Evolutionary conservation across 768 basidiomycete species (phyloP), one percentile per base, ranked within the genome.

Genomic region (Mycena metata): DNA sequence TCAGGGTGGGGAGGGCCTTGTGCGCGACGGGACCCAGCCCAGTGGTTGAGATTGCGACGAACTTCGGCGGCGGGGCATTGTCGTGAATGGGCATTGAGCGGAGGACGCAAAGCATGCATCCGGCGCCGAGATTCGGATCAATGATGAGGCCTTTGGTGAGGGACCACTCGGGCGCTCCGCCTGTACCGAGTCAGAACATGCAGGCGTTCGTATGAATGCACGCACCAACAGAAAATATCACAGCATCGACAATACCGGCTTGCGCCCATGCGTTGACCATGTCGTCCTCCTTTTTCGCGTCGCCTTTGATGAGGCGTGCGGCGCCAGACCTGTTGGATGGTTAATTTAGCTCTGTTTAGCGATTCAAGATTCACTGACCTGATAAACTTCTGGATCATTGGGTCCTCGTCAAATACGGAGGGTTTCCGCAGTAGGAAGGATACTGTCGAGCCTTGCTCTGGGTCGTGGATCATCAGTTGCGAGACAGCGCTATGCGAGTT

Each of bases 101-200:
- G 50, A 93, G 79, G 43, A 83, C 78, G 75, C 89, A 91, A 58
- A 90, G 71, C 24, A 92, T 72, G 46, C 81, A 83, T 67, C 83
- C 82, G 0, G 90, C 88, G 73, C 88, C 88, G 67, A 93, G 85
- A 77, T 91, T 85, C 11, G 35, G 89, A 6, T 76, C 76, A 52
- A 89, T 74, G 10, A 85, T 68, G 70, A 85, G 65, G 30, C 90
- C 91, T 73, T 86, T 85, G 5, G 24, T 26, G 10, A 51, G 35
- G 24, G 17, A 15, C 36, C 50, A 61, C 19, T 12, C 23, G 8
- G 60, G 36, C 6, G 30, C 36, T 21, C 17, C 35, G 17, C 47
- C 60, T 60, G 9, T 15, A n/a, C 4, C 2, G 33, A 9, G 58
- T 13, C 21, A 13, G 41, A 43, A 36, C 17, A 26, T 42, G 39